phyloP scores from a whole-genome alignment of 139 green algal species.

The Haematococcus sp. region DNA sequence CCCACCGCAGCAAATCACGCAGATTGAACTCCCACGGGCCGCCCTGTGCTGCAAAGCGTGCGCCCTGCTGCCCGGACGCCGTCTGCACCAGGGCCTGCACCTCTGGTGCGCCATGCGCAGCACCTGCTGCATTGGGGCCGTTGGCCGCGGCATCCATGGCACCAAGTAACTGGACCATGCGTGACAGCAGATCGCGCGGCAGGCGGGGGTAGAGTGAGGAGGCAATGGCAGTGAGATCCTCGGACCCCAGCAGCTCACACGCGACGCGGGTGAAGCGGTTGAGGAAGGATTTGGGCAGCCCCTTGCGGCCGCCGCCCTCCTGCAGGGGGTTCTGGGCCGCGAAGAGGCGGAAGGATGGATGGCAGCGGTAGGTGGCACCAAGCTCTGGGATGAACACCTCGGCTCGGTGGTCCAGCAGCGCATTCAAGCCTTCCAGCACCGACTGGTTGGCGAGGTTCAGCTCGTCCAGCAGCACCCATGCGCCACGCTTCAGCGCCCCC shows the following conservation, averaged over 20 bases:
- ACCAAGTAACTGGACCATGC: slow-evolving; percentile 82
- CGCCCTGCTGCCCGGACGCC: slow-evolving; percentile 9
- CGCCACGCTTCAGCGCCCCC: slow-evolving; percentile 75
- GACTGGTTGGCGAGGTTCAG: slow-evolving; percentile 94
- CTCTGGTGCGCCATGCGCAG: neutral
- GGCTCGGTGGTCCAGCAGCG: slow-evolving; percentile 90
- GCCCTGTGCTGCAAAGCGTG: slow-evolving; percentile 66
- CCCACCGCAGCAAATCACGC: slow-evolving; percentile 96
- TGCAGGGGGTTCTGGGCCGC: slow-evolving; percentile 86
- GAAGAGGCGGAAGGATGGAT: slow-evolving; percentile 84
- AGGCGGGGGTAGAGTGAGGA: slow-evolving; percentile 71
- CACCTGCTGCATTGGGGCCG: slow-evolving; percentile 10
- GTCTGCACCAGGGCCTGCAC: neutral
- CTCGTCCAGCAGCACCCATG: slow-evolving; percentile 99
- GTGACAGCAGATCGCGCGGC: slow-evolving; percentile 35
- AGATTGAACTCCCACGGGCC: slow-evolving; percentile 99
- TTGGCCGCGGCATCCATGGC: slow-evolving; percentile 59
- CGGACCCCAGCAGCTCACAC: slow-evolving; percentile 65
- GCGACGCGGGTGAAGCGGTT: slow-evolving; percentile 94
- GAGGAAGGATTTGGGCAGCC: slow-evolving; percentile 94
- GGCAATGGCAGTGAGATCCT: slow-evolving; percentile 83
- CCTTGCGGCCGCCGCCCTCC: slow-evolving; percentile 94
- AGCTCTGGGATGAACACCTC: slow-evolving; percentile 95
- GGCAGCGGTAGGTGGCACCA: slow-evolving; percentile 64
- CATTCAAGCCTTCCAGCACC: slow-evolving; percentile 95